Evolutionary conservation across 345 rosid genomes (phyloP).

Genomic region (Citrus australasica): DNA sequence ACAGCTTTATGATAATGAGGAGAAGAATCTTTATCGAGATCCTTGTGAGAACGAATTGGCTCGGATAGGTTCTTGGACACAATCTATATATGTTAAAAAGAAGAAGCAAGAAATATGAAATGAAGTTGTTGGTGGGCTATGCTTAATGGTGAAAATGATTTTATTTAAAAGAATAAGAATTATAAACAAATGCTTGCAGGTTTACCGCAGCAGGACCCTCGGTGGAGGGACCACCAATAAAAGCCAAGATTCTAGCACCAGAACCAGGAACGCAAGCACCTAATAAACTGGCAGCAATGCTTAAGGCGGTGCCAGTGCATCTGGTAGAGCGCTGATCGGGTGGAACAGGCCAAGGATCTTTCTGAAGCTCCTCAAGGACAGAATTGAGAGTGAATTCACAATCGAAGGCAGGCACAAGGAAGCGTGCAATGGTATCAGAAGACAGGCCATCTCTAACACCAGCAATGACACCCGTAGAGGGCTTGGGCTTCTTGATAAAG

Average conservation of each 20-base stretch:
- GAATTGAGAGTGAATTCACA: constrained; percentile 83
- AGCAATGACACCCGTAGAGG: constrained; percentile 78
- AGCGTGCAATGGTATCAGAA: constrained; percentile 80
- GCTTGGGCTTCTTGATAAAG: constrained; percentile 77
- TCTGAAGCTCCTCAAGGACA: constrained; percentile 86
- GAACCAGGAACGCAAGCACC: constrained; percentile 97
- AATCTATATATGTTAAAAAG: constrained; percentile 38
- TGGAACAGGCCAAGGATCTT: constrained; percentile 77
- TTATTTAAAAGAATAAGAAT: no score
- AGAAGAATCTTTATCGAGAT: constrained; percentile 86
- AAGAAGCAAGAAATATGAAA: neutral
- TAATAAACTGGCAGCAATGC: constrained; percentile 78
- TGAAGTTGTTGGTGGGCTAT: no score
- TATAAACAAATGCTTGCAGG: constrained; percentile 37
- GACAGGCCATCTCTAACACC: constrained; percentile 87
- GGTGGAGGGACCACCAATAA: constrained; percentile 92
- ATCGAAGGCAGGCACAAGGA: constrained; percentile 80
- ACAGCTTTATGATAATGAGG: constrained; percentile 72
- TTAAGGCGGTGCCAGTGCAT: constrained; percentile 88
- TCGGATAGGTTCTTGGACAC: constrained; percentile 80
- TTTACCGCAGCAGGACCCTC: constrained; percentile 64
- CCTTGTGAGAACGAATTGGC: constrained; percentile 97
- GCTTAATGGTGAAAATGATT: no score
- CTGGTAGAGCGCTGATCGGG: constrained; percentile 73
- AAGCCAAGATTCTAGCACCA: constrained; percentile 94